Percentiles rank a stretch among this genome's conserved stretches.
Conservation (phyloP, 2,329 filamentous ascomycete species). For the Aspergillus terreus region DNA sequence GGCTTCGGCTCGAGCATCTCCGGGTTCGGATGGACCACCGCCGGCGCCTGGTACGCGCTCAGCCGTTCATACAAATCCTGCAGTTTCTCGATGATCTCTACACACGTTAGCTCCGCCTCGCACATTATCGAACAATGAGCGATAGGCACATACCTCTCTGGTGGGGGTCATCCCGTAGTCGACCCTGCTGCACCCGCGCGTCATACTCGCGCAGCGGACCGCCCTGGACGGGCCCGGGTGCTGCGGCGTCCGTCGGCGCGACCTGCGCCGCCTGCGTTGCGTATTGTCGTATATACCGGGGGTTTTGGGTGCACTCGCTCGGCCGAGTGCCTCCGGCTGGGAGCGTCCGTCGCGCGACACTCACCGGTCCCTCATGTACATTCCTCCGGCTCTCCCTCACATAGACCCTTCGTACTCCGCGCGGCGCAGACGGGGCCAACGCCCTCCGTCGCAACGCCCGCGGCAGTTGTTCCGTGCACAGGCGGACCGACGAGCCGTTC, state of each 20-base stretch:
- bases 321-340: too few relatives aligned
- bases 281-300: constrained; percentile 11
- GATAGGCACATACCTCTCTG: constrained; percentile 64
- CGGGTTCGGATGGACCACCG: constrained; percentile 72
- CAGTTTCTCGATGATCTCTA: constrained; percentile 82
- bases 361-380: constrained; percentile 10
- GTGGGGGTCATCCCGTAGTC: constrained; percentile 81
- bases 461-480: constrained; percentile 28
- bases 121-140: background rate
- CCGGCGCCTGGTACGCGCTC: constrained; percentile 65
- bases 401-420: constrained; percentile 16
- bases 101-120: background rate
- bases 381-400: constrained; percentile 14
- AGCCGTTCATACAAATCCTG: constrained; percentile 87
- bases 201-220: constrained; percentile 90
- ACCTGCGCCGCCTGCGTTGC: constrained; percentile 3
- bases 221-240: constrained; percentile 14
- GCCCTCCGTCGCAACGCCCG: constrained; percentile 21
- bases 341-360: too few relatives aligned
- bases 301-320: background rate
- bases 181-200: constrained; percentile 67
- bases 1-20: constrained; percentile 60
- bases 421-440: constrained; percentile 16
- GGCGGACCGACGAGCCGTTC: constrained; percentile 28
- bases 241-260: background rate